Base-by-base conservation (phyloP, 345 rosid genomes). In the Arabidopsis suecica region DNA sequence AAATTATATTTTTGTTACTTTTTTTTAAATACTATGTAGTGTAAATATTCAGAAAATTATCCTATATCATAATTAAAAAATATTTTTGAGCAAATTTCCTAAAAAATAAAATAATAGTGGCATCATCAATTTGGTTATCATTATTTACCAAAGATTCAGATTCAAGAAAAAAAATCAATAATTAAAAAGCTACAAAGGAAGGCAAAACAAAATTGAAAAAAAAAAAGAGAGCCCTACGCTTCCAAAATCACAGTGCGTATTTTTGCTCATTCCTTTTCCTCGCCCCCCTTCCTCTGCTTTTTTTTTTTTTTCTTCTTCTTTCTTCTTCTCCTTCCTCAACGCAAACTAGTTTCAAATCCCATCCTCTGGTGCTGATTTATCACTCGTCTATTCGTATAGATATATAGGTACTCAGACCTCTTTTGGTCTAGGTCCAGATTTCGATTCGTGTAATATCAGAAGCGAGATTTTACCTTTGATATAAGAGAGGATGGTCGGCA, bases 401-500 rank as follows among this genome's bases (percentile, higher is more conserved):
- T 28, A 76, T 9, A 69, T 4, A 37, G 44, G 22, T 38, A 40
- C 73, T 67, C 42, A n/a, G 56, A 58, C 72, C 68, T 37, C 22
- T 5, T 16, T 6, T 38, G 77, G 76, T 49, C 71, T 69, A 68
- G 69, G 65, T 59, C 60, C 73, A 78, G 81, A 58, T 72, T 71
- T 71, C 32, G 53, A 55, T 61, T 62, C 42, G 25, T 28, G 32
- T 28, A 14, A 23, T 38, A 25, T 58, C 70, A 75, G 57, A 71
- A 75, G 82, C 78, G 66, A 58, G 61, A 56, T 47, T 28, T 28
- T 42, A 76, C 36, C 62, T 51, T 69, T 69, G 68, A 28, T 28
- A 68, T 2, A 51, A 76, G 13, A 68, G 83, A 89, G 85, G 86
- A 90, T 88, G 98, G 89, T 86, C 74, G 81, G 91, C 61, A 83